phyloP scores from a whole-genome alignment of 2,329 filamentous ascomycete genomes.

The Colletotrichum sp. region DNA sequence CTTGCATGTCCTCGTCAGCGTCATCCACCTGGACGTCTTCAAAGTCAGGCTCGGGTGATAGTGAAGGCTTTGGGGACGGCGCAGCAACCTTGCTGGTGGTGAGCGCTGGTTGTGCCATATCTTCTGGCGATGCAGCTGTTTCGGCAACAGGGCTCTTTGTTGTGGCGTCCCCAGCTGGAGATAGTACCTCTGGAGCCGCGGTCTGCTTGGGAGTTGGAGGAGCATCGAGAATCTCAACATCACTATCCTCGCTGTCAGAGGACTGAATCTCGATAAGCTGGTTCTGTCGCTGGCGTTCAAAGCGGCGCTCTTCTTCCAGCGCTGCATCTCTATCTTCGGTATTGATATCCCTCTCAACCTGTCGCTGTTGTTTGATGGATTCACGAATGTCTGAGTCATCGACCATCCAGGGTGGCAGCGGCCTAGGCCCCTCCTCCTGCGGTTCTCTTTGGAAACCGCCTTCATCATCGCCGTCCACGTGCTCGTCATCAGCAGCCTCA shows the following conservation, averaged over 20 bases:
- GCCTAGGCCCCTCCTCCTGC: conserved; percentile 52
- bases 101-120: neutral
- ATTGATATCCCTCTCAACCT: conserved; percentile 63
- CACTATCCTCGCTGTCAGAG: conserved; percentile 61
- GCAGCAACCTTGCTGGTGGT: neutral
- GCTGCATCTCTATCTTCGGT: conserved; percentile 66
- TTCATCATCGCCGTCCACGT: conserved; percentile 50
- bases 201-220: conserved; percentile 36
- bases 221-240: conserved; percentile 62
- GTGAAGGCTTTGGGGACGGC: neutral
- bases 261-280: conserved; percentile 68
- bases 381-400: conserved; percentile 71
- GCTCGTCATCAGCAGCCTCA: conserved; percentile 26
- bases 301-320: conserved; percentile 57
- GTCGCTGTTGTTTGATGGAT: conserved; percentile 62
- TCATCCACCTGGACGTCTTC: conserved; percentile 38
- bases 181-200: neutral
- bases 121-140: neutral
- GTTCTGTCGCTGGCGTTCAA: conserved; percentile 46
- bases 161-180: conserved; percentile 14
- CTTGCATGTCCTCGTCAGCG: conserved; percentile 34
- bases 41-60: conserved; percentile 33
- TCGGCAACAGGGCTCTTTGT: neutral
- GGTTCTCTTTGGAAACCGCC: conserved; percentile 69
- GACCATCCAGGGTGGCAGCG: conserved; percentile 78